Evolutionary conservation across 1,139 yeast species (phyloP).

Genomic region (Debaryomyces fabryi): DNA sequence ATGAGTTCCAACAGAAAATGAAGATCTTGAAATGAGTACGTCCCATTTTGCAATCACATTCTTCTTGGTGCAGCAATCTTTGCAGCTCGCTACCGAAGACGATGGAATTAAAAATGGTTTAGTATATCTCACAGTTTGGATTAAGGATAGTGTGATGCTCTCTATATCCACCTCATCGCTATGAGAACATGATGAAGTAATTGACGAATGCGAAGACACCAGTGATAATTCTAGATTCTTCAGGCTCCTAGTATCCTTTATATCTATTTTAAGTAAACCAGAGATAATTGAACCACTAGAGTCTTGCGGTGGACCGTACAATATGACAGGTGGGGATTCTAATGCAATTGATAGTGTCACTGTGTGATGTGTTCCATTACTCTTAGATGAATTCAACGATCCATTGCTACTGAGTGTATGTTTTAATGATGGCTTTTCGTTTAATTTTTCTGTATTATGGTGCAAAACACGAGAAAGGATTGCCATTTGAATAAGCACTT

Average conservation of each 20-base stretch:
- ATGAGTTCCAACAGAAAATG: constrained; percentile 67
- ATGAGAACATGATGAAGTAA: constrained; percentile 17
- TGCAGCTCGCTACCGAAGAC: constrained; percentile 52
- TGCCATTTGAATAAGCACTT: constrained; percentile 13
- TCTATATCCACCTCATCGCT: constrained; percentile 42
- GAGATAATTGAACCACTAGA: constrained; percentile 85
- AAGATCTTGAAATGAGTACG: constrained; percentile 60
- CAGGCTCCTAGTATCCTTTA: constrained; percentile 7
- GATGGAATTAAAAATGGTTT: constrained; percentile 67
- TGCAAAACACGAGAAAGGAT: constrained; percentile 17
- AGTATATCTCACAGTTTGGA: constrained; percentile 68
- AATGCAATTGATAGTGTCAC: constrained; percentile 60
- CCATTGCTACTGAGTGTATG: background rate
- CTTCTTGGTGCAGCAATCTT: constrained; percentile 54
- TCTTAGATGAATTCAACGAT: background rate
- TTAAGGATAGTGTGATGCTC: constrained; percentile 62
- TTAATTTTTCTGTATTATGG: constrained; percentile 8
- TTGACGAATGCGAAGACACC: constrained; percentile 11
- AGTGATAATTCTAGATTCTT: constrained; percentile 1
- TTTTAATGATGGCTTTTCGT: constrained; percentile 5
- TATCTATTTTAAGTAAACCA: constrained; percentile 57
- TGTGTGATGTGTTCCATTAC: background rate
- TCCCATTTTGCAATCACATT: constrained; percentile 88
- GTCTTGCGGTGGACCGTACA: constrained; percentile 78
- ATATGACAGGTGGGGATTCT: constrained; percentile 88